These are phyloP conservation scores for Moesziomyces globuligerus DNA, from an alignment of 1,284 basidiomycete genomes.

Conservation along the genomic window DNA sequence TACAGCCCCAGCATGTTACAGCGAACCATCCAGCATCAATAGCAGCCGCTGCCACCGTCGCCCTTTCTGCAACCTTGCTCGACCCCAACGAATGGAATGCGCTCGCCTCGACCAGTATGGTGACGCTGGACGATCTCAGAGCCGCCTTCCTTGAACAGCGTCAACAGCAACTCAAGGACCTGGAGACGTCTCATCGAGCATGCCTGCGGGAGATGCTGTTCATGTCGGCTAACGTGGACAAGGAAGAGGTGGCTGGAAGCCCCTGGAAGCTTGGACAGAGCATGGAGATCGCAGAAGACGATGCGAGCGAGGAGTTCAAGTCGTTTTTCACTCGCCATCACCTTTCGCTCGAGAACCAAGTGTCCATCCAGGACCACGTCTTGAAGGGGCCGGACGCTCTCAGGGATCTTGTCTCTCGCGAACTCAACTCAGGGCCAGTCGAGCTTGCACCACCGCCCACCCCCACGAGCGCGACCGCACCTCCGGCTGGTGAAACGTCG, in stretches of 20 bases:
- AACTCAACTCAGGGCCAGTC: slow-evolving; percentile 30
- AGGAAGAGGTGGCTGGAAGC: slow-evolving; percentile 29
- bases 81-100: slow-evolving; percentile 50
- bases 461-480: slow-evolving; percentile 30
- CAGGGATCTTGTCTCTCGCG: slow-evolving; percentile 25
- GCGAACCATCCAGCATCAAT: slow-evolving; percentile 47
- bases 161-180: slow-evolving; percentile 34
- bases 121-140: slow-evolving; percentile 41
- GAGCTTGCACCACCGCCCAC: slow-evolving; percentile 44
- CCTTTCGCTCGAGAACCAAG: slow-evolving; percentile 21
- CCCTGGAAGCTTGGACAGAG: slow-evolving; percentile 42
- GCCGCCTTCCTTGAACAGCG: slow-evolving; percentile 39
- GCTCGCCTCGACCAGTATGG: slow-evolving; percentile 49
- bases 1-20: slow-evolving; percentile 34
- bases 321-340: slow-evolving; percentile 22
- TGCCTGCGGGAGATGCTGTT: slow-evolving; percentile 42
- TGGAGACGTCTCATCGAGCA: slow-evolving; percentile 27
- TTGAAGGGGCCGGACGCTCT: slow-evolving; percentile 32
- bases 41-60: slow-evolving; percentile 43
- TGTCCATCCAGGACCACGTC: slow-evolving; percentile 27
- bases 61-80: slow-evolving; percentile 38
- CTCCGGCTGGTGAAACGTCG: slow-evolving; percentile 28
- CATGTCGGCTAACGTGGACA: slow-evolving; percentile 44
- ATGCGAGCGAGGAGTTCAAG: slow-evolving; percentile 24
- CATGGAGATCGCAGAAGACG: slow-evolving; percentile 31